phyloP scores from a whole-genome alignment of 257 asterid species.

The Fraxinus pennsylvanica region DNA sequence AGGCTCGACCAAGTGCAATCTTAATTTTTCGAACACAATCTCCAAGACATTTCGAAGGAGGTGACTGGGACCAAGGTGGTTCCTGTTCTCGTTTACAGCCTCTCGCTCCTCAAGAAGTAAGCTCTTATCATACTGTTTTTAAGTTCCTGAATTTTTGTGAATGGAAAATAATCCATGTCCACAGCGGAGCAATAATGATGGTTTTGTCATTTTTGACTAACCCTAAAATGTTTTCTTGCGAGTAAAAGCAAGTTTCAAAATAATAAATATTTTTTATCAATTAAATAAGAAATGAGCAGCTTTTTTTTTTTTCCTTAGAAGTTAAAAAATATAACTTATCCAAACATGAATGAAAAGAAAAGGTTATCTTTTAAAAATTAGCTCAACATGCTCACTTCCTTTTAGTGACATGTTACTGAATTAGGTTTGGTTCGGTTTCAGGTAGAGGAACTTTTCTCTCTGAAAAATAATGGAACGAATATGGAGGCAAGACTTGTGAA shows the following conservation, averaged over 20 bases:
- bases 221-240: neutral
- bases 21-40: conserved; percentile 81
- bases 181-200: neutral
- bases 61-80: conserved; percentile 97
- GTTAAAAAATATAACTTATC: neutral
- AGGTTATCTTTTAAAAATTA: neutral
- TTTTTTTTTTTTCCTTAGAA: too few species aligned
- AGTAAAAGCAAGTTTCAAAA: neutral
- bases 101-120: conserved; percentile 63
- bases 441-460: conserved; percentile 78
- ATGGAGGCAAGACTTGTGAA: conserved; percentile 83
- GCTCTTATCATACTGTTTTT: conserved; percentile 20
- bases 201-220: neutral
- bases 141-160: neutral
- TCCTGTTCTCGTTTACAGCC: conserved; percentile 74
- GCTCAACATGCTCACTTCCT: neutral
- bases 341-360: too few species aligned
- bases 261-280: too few species aligned
- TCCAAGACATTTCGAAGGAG: conserved; percentile 95
- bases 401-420: neutral
- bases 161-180: neutral
- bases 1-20: conserved; percentile 44
- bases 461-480: conserved; percentile 68
- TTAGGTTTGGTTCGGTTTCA: conserved; percentile 26
- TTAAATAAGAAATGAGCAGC: too few species aligned